Base-by-base conservation (phyloP, 139 green algal species). In the Dunaliella primolecta region DNA sequence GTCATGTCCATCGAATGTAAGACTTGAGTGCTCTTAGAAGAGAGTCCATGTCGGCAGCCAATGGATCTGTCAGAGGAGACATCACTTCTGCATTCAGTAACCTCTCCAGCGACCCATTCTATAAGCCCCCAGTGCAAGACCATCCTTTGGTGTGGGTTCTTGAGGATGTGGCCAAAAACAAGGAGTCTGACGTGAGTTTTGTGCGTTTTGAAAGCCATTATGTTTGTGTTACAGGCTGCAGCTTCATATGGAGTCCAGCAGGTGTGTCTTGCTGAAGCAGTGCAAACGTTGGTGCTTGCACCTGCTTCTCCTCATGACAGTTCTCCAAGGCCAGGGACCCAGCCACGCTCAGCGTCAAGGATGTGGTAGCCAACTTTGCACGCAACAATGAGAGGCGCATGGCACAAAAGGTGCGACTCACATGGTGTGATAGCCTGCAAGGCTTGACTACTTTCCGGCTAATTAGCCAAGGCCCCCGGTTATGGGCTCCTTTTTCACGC, bases 121-220 rank as follows among this genome's bases (percentile, higher is more conserved):
- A 2, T 15, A 91, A 87, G 72, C 55, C 46, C 27, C 38, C 2
- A 32, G 29, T 46, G 15, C 56, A 36, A 7, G 76, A 84, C 24
- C 89, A 93, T 75, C 89, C 89, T n/a, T 82, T 91, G 30, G 87
- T 89, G 0, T 93, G 86, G 86, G 78, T 80, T 36, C 72, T 93
- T 79, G 37, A 87, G 35, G 88, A 88, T 38, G 84, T 88, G 55
- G 36, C 34, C 31, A 86, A 81, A n/a, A 84, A 84, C 70, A 84
- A 74, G 33, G 37, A 64, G 21, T 86, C 78, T 21, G 81, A 87
- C 70, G 84, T 86, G 31, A 85, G 83, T 70, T 64, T 84, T 24
- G 64, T 24, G 64, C 55, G 36, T 37, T 64, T 70, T 35, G 23
- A 84, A 70, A 15, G 56, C 3, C 15, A 85, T 36, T 31, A 30